A percentile compares a stretch with the other conserved stretches of the same genome.
Conservation (phyloP, 768 basidiomycete genomes). For the Kwoniella mangroviensis region DNA sequence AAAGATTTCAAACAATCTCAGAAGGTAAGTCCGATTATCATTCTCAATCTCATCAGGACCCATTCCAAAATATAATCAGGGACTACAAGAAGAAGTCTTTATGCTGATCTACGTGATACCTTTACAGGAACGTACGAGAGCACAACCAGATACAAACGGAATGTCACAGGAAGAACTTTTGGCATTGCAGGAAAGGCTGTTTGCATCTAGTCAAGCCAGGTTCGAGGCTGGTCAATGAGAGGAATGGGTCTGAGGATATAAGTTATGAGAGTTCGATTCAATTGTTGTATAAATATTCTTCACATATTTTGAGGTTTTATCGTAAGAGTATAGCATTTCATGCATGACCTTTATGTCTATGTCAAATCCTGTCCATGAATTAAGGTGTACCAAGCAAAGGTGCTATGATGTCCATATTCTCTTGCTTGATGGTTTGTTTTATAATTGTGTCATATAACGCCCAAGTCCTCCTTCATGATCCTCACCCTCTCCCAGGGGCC, state of each 20-base stretch:
- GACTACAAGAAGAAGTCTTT: no score
- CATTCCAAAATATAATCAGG: no score
- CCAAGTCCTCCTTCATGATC: constrained; percentile 14
- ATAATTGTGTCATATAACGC: neutral
- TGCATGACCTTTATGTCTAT: neutral
- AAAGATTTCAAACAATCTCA: constrained; percentile 96
- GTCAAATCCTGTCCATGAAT: neutral
- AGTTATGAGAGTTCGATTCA: neutral
- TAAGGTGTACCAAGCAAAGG: no score
- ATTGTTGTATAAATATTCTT: neutral
- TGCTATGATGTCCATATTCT: no score
- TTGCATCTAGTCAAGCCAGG: constrained; percentile 77
- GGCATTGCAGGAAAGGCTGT: constrained; percentile 84
- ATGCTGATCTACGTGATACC: neutral
- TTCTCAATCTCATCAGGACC: neutral
- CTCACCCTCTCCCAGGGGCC: constrained; percentile 14
- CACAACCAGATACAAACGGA: constrained; percentile 69
- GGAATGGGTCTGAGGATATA: neutral
- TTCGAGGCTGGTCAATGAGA: constrained; percentile 52
- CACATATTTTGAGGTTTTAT: neutral
- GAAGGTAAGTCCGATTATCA: constrained; percentile 66
- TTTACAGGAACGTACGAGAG: constrained; percentile 47
- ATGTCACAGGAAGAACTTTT: constrained; percentile 88
- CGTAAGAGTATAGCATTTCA: neutral
- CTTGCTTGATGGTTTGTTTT: no score